Percentiles rank a stretch among this genome's conserved stretches.
Conservation (phyloP, 148 eudicot genomes). For the Vaccinium myrtillus region DNA sequence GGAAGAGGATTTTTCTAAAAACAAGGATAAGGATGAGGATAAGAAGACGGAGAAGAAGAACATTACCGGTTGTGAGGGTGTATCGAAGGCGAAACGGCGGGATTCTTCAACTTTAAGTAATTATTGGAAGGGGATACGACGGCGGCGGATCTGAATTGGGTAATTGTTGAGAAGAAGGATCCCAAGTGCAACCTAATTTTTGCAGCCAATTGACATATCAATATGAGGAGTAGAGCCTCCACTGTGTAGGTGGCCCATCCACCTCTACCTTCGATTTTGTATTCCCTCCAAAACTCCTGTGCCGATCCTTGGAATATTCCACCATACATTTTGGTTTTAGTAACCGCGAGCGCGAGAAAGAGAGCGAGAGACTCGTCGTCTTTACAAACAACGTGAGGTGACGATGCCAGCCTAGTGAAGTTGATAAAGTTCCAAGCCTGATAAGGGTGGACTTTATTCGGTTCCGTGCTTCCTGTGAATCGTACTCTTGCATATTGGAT, state of each 20-base stretch:
- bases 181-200: background rate
- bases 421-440: no score
- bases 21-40: background rate
- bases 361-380: no score
- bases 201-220: conserved; percentile 23
- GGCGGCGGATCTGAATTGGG: background rate
- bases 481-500: no score
- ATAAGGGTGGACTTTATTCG: no score
- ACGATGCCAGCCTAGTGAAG: no score
- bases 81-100: conserved; percentile 18
- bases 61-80: conserved; percentile 29
- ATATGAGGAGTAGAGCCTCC: conserved; percentile 28
- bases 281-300: conserved; percentile 31
- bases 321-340: background rate
- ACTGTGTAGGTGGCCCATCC: conserved; percentile 23
- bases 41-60: background rate
- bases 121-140: background rate
- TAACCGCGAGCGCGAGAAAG: background rate
- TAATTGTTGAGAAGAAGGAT: background rate
- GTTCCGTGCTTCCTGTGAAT: no score
- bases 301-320: background rate
- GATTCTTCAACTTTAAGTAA: background rate
- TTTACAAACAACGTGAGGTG: no score
- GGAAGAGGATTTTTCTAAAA: background rate
- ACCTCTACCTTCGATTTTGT: conserved; percentile 19